Base-by-base conservation (phyloP, 108 stramenopile genomes). In the Nannochloropsis salina region DNA sequence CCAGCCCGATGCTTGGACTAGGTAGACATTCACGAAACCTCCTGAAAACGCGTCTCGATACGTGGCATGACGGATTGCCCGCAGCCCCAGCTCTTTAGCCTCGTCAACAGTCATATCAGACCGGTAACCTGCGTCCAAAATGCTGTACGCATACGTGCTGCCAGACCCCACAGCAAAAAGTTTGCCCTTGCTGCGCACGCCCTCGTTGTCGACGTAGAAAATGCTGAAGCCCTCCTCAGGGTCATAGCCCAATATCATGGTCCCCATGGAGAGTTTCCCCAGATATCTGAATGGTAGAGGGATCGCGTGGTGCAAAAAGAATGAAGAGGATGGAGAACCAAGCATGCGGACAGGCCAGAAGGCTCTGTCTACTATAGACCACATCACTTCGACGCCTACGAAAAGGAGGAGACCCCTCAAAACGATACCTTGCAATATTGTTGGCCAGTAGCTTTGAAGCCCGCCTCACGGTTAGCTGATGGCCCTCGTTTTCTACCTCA, bases 201-300 rank as follows among this genome's bases (percentile, higher is more conserved):
- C 89, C 42, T 89, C 89, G 44, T 79, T 86, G 44, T 89, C 89
- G 20, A 89, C 89, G 79, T 86, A 89, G 61, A 42, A 89, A 22
- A 89, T 90, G 82, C 42, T 43, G 42, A 22, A 83, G 8, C 80
- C 42, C 9, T 45, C 43, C 18, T 80, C 31, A 3, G 41, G 42
- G 80, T 92, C 92, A 43, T 87, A 90, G 43, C 92, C 92, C 51
- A 90, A 86, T 61, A 92, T 83, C 92, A 92, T 92, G 41, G 92
- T 89, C 6, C 89, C 89, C 82, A 89, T 74, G 42, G 89, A 89
- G 41, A 89, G 83, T 6, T 74, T 74, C 20, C 61, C 61, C 61
- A 74, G 61, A 2, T n/a, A 74, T n/a, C 61, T 74, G 61, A 74
- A n/a, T n/a, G 61, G 61, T 74, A 74, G 61, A 74, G 15, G 61